Evolutionary conservation across 176 grass and related monocot species (phyloP), one percentile per base, ranked within the genome.

Genomic region (Oryza australiensis): DNA sequence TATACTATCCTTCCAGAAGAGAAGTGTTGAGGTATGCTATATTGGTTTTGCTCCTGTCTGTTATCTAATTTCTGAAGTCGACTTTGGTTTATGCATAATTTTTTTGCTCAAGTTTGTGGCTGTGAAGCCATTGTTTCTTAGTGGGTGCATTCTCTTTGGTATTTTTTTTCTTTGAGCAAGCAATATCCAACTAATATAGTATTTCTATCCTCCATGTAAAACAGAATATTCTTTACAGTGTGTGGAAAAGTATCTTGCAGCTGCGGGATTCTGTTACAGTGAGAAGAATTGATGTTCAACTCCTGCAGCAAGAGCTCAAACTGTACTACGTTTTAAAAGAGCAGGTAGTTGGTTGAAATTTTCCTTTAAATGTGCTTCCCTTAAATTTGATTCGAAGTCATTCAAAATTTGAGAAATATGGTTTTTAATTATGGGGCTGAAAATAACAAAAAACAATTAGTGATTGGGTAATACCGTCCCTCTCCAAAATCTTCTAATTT

Each of bases 281-380:
- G 29, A 88, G 82, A 80, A 91, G 84, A 80, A 86, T 80, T 68
- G 81, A 77, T 42, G 75, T 84, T 42, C 75, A 70, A 69, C 78
- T 86, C n/a, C 60, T 84, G 27, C 81, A 73, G 38, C 87, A 86
- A 86, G 79, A 88, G 24, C 41, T 83, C 60, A 89, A 88, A 66
- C 35, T 97, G 62, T 35, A 77, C 38, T 49, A 33, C 7, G 68
- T 97, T 80, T 68, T 97, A 68, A 91, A 77, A 38, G 84, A 91
- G 70, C 89, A 97, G 82, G 94, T 94, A 83, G 27, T 16, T 84
- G 20, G 71, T 65, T 55, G 16, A 55, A 55, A 55, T 22, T 55
- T 5, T 22, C 51, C 51, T 55, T 6, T 55, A 55, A 8, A 5
- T 22, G 18, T 55, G 51, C 18, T n/a, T 55, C 51, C 51, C 6